These are phyloP conservation scores for Coccomyxa sp. DNA, from an alignment of 139 green algal species.

Conservation along the genomic window DNA sequence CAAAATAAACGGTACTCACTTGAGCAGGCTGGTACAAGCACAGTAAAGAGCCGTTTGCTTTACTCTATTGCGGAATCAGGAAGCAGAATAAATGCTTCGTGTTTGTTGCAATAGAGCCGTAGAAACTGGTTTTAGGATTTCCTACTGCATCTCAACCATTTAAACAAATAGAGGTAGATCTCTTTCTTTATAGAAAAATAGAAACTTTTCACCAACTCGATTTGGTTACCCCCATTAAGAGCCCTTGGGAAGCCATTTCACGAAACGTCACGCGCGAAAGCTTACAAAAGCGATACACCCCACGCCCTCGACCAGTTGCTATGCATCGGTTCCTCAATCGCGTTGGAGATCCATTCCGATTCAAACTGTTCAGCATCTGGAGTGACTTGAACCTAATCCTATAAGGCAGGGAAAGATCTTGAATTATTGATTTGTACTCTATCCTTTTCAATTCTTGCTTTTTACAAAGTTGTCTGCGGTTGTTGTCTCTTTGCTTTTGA, in stretches of 20 bases:
- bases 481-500: conserved; percentile 2
- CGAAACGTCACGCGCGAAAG: not conserved
- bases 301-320: not conserved
- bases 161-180: not conserved
- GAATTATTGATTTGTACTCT: conserved; percentile 3
- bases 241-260: not conserved
- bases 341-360: not conserved
- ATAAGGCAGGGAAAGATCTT: not conserved
- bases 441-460: conserved; percentile 1
- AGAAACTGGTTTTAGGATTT: conserved; percentile 9
- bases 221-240: not conserved
- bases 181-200: conserved; percentile 10
- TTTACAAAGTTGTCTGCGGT: conserved; percentile 2
- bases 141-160: conserved; percentile 12
- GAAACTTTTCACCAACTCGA: conserved; percentile 13
- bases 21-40: conserved; percentile 17
- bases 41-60: conserved; percentile 12
- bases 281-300: not conserved
- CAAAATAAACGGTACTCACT: conserved; percentile 19
- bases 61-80: conserved; percentile 5
- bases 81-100: conserved; percentile 13
- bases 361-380: not conserved
- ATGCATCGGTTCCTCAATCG: conserved; percentile 3
- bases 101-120: conserved; percentile 1
- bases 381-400: not conserved